A percentile compares a stretch with the other conserved stretches of the same genome.
These are phyloP conservation scores for Immersiporthe knoxdaviesiana DNA, from an alignment of 2,329 filamentous ascomycete species.

Conservation along the genomic window DNA sequence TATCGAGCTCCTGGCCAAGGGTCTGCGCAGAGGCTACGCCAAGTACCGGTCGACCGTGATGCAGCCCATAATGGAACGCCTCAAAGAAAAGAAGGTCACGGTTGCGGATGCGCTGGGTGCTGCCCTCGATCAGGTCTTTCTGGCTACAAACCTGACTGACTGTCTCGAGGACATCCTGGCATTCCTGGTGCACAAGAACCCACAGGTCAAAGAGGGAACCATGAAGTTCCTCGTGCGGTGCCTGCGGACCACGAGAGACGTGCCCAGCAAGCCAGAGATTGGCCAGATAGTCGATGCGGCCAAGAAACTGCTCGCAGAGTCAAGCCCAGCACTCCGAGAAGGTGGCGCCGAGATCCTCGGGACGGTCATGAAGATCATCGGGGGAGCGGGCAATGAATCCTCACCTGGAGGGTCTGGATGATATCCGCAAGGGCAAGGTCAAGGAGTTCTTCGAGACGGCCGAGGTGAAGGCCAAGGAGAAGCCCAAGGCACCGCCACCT, in stretches of 20 bases:
- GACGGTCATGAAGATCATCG: conserved; percentile 98
- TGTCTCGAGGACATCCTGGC: conserved; percentile 89
- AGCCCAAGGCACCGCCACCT: conserved; percentile 79
- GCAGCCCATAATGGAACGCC: conserved; percentile 87
- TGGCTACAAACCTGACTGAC: conserved; percentile 73
- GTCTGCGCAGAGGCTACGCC: conserved; percentile 74
- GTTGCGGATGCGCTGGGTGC: conserved; percentile 87
- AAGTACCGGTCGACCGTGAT: conserved; percentile 83
- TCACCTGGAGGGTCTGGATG: conserved; percentile 88
- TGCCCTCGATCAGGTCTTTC: conserved; percentile 74
- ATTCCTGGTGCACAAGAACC: conserved; percentile 91
- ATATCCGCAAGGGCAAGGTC: conserved; percentile 93
- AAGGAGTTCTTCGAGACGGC: conserved; percentile 88
- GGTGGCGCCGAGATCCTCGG: conserved; percentile 91
- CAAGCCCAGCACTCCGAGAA: conserved; percentile 80
- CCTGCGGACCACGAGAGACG: conserved; percentile 78
- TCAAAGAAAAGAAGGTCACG: conserved; percentile 95
- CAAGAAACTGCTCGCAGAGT: conserved; percentile 89
- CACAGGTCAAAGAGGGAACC: conserved; percentile 94
- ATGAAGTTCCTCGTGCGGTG: conserved; percentile 92
- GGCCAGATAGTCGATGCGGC: conserved; percentile 82
- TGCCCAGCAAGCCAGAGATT: conserved; percentile 83
- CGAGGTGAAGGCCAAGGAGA: conserved; percentile 86
- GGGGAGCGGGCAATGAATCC: conserved; percentile 94
- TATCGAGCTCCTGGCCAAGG: conserved; percentile 85